Percentiles rank a stretch among this genome's conserved stretches.
Conservation (phyloP, 352 stramenopile species). For the Pythium monospermum region DNA sequence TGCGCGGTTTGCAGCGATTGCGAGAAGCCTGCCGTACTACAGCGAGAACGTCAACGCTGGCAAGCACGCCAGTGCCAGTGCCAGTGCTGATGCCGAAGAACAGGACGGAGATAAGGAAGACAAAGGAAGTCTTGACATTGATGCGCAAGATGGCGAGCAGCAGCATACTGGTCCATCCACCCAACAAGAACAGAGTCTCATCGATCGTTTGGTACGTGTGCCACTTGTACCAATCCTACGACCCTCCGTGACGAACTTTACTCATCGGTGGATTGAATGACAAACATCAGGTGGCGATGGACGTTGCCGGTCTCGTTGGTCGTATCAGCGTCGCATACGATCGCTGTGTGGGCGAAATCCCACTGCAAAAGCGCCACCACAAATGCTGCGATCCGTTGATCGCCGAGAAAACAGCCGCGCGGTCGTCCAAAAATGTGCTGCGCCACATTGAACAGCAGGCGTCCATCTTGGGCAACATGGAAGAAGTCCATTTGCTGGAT, state of each 20-base stretch:
- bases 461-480: constrained; percentile 80
- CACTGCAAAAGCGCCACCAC: constrained; percentile 66
- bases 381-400: constrained; percentile 55
- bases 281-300: constrained; percentile 26
- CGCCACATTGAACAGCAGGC: constrained; percentile 82
- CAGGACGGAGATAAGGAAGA: not conserved
- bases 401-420: constrained; percentile 48
- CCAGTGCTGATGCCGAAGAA: not conserved
- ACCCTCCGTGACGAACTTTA: not conserved
- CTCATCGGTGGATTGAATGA: not conserved
- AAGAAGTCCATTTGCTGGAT: constrained; percentile 43
- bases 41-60: constrained; percentile 78
- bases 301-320: constrained; percentile 46
- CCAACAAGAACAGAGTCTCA: constrained; percentile 53
- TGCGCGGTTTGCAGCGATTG: constrained; percentile 53
- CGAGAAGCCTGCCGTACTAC: constrained; percentile 65
- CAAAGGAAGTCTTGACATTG: not conserved
- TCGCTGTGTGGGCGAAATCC: constrained; percentile 47
- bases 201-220: constrained; percentile 52
- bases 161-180: constrained; percentile 34
- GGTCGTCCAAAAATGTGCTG: constrained; percentile 54
- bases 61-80: constrained; percentile 16
- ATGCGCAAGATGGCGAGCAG: constrained; percentile 7
- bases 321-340: constrained; percentile 53
- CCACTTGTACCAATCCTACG: not conserved